These are phyloP conservation scores for Cyclocybe cylindracea DNA, from an alignment of 768 basidiomycete species.

Conservation along the genomic window DNA sequence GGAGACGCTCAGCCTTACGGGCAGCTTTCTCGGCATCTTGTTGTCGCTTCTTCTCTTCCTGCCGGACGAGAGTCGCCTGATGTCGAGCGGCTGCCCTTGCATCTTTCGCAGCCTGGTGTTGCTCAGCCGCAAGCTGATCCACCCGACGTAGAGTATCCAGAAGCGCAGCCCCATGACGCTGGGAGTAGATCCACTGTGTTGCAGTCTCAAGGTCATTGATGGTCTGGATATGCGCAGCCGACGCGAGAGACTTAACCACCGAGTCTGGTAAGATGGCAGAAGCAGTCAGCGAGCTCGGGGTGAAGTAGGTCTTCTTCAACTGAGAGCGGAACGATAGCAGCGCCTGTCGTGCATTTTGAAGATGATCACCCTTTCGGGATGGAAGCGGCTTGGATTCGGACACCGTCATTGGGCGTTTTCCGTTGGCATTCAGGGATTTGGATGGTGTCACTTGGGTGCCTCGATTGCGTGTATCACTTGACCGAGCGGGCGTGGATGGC, in stretches of 20 bases:
- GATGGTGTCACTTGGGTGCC: conserved; percentile 6
- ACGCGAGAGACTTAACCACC: conserved; percentile 22
- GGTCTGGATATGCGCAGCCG: not conserved
- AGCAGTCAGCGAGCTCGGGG: conserved; percentile 9
- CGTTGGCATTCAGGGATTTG: conserved; percentile 18
- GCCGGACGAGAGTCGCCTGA: not conserved
- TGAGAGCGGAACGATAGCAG: conserved; percentile 15
- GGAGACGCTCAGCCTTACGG: too few species aligned
- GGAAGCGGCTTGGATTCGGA: conserved; percentile 1
- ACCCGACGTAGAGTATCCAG: not conserved
- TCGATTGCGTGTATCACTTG: not conserved
- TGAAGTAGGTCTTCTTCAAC: not conserved
- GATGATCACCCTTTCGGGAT: conserved; percentile 14
- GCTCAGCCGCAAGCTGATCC: not conserved
- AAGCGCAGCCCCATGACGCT: conserved; percentile 7
- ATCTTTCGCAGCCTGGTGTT: not conserved
- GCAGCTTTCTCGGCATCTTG: conserved; percentile 7
- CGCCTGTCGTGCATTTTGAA: conserved; percentile 10
- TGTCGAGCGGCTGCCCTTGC: not conserved
- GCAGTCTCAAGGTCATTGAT: not conserved
- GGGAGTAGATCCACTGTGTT: not conserved
- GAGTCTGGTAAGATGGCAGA: conserved; percentile 25
- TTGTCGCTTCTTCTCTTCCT: conserved; percentile 1
- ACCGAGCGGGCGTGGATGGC: not conserved
- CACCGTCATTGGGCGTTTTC: conserved; percentile 18